Percentiles rank a stretch among this genome's conserved stretches.
phyloP scores from a whole-genome alignment of 495 filamentous ascomycete genomes.

The Aspergillus taichungensis region DNA sequence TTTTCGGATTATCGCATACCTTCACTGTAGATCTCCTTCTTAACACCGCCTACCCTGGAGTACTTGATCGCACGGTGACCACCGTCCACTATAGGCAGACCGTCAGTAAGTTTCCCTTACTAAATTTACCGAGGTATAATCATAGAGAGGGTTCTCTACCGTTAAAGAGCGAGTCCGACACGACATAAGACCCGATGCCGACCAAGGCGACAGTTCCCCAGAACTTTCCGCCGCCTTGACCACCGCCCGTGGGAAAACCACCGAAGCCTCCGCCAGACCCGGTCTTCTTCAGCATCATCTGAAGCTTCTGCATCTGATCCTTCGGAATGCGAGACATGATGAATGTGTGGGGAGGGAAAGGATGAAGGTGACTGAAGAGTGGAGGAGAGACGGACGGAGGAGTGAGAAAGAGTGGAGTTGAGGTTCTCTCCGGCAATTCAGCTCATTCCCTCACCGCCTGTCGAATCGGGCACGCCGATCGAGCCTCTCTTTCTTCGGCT shows the following conservation, averaged over 20 bases:
- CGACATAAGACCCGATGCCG: conserved; percentile 52
- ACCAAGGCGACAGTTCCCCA: conserved; percentile 48
- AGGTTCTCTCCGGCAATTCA: conserved; percentile 15
- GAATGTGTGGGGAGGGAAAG: conserved; percentile 9
- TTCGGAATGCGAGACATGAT: conserved; percentile 51
- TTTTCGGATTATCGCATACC: conserved; percentile 41
- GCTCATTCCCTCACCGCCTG: conserved; percentile 17
- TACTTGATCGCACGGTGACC: conserved; percentile 99
- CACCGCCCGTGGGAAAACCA: conserved; percentile 42
- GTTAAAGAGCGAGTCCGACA: conserved; percentile 93
- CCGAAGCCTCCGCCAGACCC: conserved; percentile 32
- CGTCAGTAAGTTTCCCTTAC: neutral
- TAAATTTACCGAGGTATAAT: neutral
- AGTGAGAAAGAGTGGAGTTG: conserved; percentile 8
- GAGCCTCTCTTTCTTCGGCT: neutral
- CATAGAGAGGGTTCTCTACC: conserved; percentile 31
- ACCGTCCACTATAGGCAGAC: conserved; percentile 76
- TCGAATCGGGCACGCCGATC: neutral
- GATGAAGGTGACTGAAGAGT: conserved; percentile 14
- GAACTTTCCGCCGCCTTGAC: conserved; percentile 34
- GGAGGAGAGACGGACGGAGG: conserved; percentile 8
- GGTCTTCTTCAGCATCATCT: conserved; percentile 50
- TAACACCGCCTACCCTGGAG: conserved; percentile 83
- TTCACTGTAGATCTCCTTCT: conserved; percentile 94
- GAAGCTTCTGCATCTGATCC: conserved; percentile 57